phyloP scores from a whole-genome alignment of 2,329 filamentous ascomycete species.

The Penicillium sp. region DNA sequence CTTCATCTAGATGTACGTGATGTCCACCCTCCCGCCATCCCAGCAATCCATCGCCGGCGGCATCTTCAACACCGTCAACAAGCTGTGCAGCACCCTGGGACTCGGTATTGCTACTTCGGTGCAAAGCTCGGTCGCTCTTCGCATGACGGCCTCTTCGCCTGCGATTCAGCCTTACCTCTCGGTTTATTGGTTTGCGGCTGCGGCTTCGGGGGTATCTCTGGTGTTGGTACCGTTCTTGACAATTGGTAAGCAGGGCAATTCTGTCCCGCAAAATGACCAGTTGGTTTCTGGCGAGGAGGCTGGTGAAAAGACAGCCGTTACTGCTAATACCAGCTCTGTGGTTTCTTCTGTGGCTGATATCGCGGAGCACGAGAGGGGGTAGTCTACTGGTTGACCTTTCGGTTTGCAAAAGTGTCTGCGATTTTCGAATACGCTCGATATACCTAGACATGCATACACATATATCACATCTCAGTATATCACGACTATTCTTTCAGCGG shows the following conservation, averaged over 20 bases:
- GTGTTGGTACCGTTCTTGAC: conserved; percentile 31
- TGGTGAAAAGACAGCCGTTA: conserved; percentile 1
- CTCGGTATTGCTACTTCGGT: conserved; percentile 57
- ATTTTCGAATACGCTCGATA: neutral
- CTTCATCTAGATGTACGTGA: conserved; percentile 60
- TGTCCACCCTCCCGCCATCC: conserved; percentile 60
- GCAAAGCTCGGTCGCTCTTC: conserved; percentile 19
- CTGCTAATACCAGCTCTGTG: neutral
- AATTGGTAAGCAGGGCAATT: conserved; percentile 27
- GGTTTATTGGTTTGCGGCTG: conserved; percentile 31
- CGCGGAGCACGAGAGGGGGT: neutral
- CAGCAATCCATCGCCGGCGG: conserved; percentile 66
- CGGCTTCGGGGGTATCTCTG: conserved; percentile 25
- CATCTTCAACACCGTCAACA: conserved; percentile 65
- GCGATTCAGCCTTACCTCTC: conserved; percentile 29
- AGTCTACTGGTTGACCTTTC: neutral
- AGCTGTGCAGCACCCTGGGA: conserved; percentile 58
- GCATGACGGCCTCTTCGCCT: conserved; percentile 15
- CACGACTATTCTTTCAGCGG: neutral
- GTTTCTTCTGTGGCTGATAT: neutral
- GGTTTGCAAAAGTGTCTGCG: neutral
- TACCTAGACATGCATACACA: neutral
- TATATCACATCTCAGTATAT: neutral
- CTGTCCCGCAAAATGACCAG: neutral
- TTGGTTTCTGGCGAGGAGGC: neutral